Evolutionary conservation across 495 filamentous ascomycete species (phyloP).

Genomic region (Talaromyces ruber): DNA sequence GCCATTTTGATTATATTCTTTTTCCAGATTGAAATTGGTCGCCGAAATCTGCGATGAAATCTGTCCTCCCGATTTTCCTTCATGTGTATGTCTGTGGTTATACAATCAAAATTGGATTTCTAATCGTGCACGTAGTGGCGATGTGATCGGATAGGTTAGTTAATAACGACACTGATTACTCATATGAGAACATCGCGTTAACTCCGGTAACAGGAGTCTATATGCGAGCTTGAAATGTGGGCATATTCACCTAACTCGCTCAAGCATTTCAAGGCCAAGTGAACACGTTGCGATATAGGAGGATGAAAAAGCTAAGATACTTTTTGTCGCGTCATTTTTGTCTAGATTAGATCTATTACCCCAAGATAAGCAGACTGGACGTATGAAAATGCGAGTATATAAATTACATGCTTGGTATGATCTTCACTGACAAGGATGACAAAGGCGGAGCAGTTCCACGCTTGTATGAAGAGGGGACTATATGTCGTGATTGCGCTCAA

Average conservation of each 20-base stretch:
- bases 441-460: neutral
- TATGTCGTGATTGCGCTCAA: neutral
- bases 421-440: neutral
- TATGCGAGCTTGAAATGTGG: neutral
- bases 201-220: neutral
- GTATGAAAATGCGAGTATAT: neutral
- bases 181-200: neutral
- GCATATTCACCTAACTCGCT: neutral
- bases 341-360: neutral
- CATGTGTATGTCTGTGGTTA: neutral
- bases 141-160: neutral
- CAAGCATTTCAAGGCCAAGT: neutral
- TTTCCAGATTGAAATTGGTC: neutral
- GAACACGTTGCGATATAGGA: neutral
- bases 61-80: neutral
- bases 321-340: neutral
- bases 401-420: neutral
- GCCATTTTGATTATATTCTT: neutral
- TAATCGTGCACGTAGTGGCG: neutral
- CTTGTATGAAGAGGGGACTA: neutral
- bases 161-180: neutral
- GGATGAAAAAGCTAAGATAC: neutral
- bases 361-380: neutral
- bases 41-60: neutral
- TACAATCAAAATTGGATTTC: neutral